These are phyloP conservation scores for Aspergillus viridinutans DNA, from an alignment of 2,329 filamentous ascomycete genomes.

Conservation along the genomic window DNA sequence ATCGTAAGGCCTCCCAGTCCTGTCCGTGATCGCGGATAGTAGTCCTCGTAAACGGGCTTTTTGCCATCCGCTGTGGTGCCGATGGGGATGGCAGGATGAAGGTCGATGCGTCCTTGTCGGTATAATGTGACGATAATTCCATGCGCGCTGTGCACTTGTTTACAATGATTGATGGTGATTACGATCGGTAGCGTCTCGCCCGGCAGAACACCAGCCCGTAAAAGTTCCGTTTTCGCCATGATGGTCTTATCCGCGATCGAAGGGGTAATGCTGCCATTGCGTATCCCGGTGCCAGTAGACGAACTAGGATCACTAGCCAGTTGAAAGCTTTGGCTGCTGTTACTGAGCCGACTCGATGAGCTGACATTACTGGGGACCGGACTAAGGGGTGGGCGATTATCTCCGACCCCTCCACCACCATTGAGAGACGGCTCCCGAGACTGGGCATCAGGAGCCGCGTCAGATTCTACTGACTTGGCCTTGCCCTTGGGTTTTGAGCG, in stretches of 20 bases:
- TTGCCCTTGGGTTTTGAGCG: constrained; percentile 57
- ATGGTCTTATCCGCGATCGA: constrained; percentile 71
- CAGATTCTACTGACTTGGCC: constrained; percentile 43
- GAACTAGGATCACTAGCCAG: constrained; percentile 44
- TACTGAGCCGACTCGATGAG: constrained; percentile 65
- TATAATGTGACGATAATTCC: constrained; percentile 92
- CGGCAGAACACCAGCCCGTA: constrained; percentile 77
- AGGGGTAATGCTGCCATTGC: constrained; percentile 49
- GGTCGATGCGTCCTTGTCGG: constrained; percentile 84
- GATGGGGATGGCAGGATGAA: constrained; percentile 60
- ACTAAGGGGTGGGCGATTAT: constrained; percentile 41
- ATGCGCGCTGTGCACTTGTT: constrained; percentile 82
- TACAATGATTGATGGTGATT: constrained; percentile 81
- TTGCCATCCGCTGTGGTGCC: constrained; percentile 61
- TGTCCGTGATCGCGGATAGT: constrained; percentile 81
- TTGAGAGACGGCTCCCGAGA: constrained; percentile 45
- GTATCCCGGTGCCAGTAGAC: constrained; percentile 31
- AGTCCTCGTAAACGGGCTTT: constrained; percentile 72
- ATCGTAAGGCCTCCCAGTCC: constrained; percentile 82
- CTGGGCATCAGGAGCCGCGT: constrained; percentile 41
- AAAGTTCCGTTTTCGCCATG: constrained; percentile 76
- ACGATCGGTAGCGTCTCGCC: constrained; percentile 78
- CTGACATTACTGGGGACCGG: constrained; percentile 64
- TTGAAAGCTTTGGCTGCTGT: constrained; percentile 58
- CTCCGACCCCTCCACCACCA: constrained; percentile 24